These are phyloP conservation scores for Magnolia changhungtana DNA, from an alignment of 164 flowering plant species.

Conservation along the genomic window DNA sequence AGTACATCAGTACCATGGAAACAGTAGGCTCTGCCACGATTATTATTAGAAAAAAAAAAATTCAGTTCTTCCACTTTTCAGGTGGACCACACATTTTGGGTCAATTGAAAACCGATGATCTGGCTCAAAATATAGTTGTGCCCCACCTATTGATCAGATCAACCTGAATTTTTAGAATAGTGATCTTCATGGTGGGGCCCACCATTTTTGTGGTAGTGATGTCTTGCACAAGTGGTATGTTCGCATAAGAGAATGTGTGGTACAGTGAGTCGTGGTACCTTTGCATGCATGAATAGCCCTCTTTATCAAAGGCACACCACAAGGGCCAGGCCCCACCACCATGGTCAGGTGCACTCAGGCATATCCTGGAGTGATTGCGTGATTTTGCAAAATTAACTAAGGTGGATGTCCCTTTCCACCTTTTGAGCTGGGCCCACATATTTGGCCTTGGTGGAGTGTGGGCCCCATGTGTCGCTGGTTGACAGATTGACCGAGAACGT, in stretches of 20 bases:
- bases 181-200: too few relatives aligned
- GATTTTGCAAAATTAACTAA: conserved; percentile 32
- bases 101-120: too few relatives aligned
- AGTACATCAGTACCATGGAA: conserved; percentile 1
- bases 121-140: too few relatives aligned
- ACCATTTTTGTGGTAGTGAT: too few relatives aligned
- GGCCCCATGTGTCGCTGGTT: conserved; percentile 9
- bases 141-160: too few relatives aligned
- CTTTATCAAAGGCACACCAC: not conserved
- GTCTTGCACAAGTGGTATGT: too few relatives aligned
- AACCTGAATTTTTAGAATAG: too few relatives aligned
- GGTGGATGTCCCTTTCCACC: conserved; percentile 35
- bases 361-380: conserved; percentile 29
- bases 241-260: too few relatives aligned
- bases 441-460: conserved; percentile 18
- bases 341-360: conserved; percentile 7
- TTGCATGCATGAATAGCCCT: not conserved
- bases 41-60: too few relatives aligned
- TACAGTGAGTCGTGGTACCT: too few relatives aligned
- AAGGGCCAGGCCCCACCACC: conserved; percentile 2
- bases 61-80: too few relatives aligned
- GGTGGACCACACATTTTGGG: too few relatives aligned
- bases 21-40: not conserved
- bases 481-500: not conserved
- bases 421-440: conserved; percentile 5